Base-by-base conservation (phyloP, 2,329 filamentous ascomycete genomes). In the Pseudogymnoascus sp. region DNA sequence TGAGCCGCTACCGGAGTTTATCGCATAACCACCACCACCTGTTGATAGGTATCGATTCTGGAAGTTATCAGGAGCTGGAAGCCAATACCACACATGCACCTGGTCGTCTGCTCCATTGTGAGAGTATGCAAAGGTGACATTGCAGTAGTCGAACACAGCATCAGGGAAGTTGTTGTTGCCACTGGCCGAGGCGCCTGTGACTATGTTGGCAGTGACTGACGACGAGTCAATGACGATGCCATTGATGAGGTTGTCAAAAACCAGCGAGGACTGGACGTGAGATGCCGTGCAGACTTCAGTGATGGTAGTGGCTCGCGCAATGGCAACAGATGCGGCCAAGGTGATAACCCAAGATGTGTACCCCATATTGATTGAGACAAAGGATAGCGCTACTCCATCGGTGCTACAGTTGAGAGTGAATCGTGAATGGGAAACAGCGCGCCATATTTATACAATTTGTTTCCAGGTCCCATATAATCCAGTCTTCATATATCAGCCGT, bases 21-120 rank as follows among this genome's bases (percentile, higher is more conserved):
- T 78, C 40, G 76, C 74, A 40, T 73, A 75, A 3, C 78, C 78
- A 54, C 76, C 78, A 7, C 78, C 78, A 44, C 78, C 78, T 1
- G 74, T 75, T 0, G 75, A 71, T n/a, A 79, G 70, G 62, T 74
- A 81, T 2, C 78, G 74, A 54, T 77, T 78, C 64, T 78, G 66
- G 66, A 77, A 81, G 21, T 72, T 70, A 2, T 68, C 67, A 0
- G 77, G 77, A 3, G 74, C 65, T 0, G 78, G 78, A 8, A 79
- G 70, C 70, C 74, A 78, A 66, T 75, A 76, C 26, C 70, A 69
- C 4, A 78, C 66, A 36, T 71, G 67, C 0, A 78, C 74, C 3
- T 63, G 61, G 61, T 76, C 74, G 3, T 67, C 67, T 10, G 66
- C 60, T n/a, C 77, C 77, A 33, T 73, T 69, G 60, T 80, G 78